Evolutionary conservation across 2,329 filamentous ascomycete genomes (phyloP).

Genomic region (Chaetomiaceae sp.): DNA sequence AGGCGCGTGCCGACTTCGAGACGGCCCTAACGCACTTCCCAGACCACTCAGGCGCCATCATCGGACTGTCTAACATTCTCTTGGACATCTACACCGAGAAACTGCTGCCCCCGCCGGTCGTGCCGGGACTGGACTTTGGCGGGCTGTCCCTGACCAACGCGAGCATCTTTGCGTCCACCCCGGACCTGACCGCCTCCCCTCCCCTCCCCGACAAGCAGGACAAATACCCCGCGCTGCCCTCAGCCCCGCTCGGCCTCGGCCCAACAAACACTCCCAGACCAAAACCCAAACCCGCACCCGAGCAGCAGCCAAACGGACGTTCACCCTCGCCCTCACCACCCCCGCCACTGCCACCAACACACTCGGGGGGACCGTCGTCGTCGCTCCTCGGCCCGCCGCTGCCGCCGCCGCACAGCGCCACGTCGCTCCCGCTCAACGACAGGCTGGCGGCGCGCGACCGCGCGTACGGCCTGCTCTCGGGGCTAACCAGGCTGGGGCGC

Average conservation of each 20-base stretch:
- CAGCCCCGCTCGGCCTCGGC: conserved; percentile 45
- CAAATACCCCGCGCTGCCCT: conserved; percentile 33
- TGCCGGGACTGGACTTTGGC: conserved; percentile 39
- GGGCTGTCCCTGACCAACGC: conserved; percentile 27
- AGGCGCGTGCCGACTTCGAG: conserved; percentile 75
- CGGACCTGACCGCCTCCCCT: too few species aligned
- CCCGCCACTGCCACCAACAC: too few species aligned
- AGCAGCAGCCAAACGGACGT: not conserved
- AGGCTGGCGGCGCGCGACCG: conserved; percentile 85
- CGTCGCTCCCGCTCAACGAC: conserved; percentile 67
- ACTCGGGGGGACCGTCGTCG: not conserved
- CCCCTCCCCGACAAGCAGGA: conserved; percentile 5
- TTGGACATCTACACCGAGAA: conserved; percentile 76
- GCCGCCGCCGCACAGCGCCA: conserved; percentile 50
- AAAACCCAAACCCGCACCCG: conserved; percentile 8
- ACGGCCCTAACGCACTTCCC: conserved; percentile 72
- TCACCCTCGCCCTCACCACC: not conserved
- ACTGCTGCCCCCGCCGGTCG: conserved; percentile 54
- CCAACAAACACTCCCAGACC: conserved; percentile 10
- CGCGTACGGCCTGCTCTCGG: conserved; percentile 76
- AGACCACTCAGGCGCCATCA: conserved; percentile 73
- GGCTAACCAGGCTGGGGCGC: conserved; percentile 75
- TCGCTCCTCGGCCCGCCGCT: conserved; percentile 37
- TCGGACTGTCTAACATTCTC: conserved; percentile 78
- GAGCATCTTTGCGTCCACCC: not conserved